Evolutionary conservation across 495 filamentous ascomycete genomes (phyloP).

Genomic region (Trichocladium antarcticum): DNA sequence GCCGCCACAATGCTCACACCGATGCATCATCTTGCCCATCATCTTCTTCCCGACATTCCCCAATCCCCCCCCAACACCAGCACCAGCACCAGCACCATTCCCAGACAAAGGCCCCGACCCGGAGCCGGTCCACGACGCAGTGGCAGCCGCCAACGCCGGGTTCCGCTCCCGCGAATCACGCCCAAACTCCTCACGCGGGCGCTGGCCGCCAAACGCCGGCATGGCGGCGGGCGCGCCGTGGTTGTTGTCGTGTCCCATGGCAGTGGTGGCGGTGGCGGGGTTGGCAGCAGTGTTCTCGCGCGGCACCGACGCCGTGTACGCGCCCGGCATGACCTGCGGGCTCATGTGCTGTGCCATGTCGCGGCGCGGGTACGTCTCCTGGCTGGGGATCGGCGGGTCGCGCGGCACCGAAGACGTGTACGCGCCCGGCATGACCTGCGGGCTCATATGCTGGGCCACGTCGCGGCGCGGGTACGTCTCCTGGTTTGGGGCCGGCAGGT

Average conservation of each 20-base stretch:
- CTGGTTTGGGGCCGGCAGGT: not conserved
- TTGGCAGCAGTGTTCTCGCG: too few species aligned
- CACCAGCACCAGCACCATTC: not conserved
- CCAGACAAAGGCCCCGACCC: not conserved
- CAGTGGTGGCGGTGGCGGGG: not conserved
- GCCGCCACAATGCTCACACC: conserved; percentile 25
- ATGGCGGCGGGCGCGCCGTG: too few species aligned
- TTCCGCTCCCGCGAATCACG: conserved; percentile 5
- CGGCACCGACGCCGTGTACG: not conserved
- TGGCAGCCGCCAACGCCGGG: conserved; percentile 14
- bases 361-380: not conserved
- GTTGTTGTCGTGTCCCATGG: not conserved
- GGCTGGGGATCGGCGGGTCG: not conserved
- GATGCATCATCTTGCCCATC: conserved; percentile 16
- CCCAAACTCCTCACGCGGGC: too few species aligned
- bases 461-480: not conserved
- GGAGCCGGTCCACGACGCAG: conserved; percentile 10
- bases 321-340: not conserved
- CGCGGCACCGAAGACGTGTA: not conserved
- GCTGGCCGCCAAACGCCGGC: too few species aligned
- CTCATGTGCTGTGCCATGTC: not conserved
- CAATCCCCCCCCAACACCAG: not conserved
- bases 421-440: not conserved
- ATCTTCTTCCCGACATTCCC: not conserved
- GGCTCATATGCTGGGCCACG: not conserved